Conservation (phyloP, 306 rosid species). For the Quercus aquifolioides region DNA sequence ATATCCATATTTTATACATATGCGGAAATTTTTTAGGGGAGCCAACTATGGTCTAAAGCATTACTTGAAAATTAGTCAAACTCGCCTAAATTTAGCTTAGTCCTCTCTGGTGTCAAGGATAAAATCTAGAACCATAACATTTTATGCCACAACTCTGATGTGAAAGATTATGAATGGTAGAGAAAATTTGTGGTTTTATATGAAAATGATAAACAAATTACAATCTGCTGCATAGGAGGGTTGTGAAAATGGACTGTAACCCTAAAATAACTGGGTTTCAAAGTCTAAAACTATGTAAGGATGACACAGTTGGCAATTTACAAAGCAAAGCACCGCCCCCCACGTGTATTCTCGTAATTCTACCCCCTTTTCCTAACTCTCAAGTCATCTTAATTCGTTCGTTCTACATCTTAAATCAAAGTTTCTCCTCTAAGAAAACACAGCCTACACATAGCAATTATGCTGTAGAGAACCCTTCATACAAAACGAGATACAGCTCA, state of each 20-base stretch:
- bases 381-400: not conserved
- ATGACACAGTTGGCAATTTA: not conserved
- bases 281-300: too few species aligned
- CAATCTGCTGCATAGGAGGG: fast-evolving
- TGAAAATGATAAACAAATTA: too few species aligned
- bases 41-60: too few species aligned
- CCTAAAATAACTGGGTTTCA: not conserved
- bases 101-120: too few species aligned
- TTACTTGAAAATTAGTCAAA: too few species aligned
- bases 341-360: not conserved
- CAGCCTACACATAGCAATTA: not conserved
- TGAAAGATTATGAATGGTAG: fast-evolving
- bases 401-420: not conserved
- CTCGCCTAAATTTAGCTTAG: too few species aligned
- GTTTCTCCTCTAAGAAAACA: not conserved
- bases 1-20: too few species aligned
- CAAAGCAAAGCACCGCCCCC: not conserved
- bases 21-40: too few species aligned
- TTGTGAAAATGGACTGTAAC: fast-evolving
- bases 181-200: too few species aligned
- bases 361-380: not conserved
- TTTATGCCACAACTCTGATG: fast-evolving
- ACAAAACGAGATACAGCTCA: not conserved
- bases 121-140: too few species aligned
- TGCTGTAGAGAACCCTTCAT: not conserved